Percentiles rank a stretch among this genome's conserved stretches.
These are phyloP conservation scores for Globisporangium canariense DNA, from an alignment of 352 stramenopile species.

Conservation along the genomic window DNA sequence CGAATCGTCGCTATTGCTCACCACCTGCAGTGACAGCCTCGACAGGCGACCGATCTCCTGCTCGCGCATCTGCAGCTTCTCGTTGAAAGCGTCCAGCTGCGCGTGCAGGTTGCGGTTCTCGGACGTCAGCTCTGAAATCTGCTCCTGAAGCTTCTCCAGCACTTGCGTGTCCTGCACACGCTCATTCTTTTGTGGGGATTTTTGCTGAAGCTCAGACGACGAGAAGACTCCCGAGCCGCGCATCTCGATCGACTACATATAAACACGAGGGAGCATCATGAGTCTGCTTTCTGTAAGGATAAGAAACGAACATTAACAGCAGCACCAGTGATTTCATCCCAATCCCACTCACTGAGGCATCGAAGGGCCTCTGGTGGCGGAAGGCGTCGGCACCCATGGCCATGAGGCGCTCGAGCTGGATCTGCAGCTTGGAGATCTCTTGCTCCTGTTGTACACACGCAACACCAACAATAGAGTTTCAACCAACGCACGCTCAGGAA, in stretches of 20 bases:
- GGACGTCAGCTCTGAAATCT: conserved; percentile 37
- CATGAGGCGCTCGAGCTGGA: conserved; percentile 57
- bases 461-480: not conserved
- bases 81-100: conserved; percentile 36
- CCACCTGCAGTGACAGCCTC: conserved; percentile 39
- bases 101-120: conserved; percentile 46
- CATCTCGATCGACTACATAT: conserved; percentile 30
- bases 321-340: not conserved
- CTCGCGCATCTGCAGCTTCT: conserved; percentile 61
- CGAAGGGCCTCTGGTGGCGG: conserved; percentile 13
- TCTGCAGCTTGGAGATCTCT: conserved; percentile 60
- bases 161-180: conserved; percentile 27
- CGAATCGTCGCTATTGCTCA: conserved; percentile 25
- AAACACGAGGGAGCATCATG: not conserved
- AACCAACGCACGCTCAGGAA: not conserved
- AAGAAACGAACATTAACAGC: not conserved
- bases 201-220: conserved; percentile 4
- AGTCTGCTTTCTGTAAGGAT: not conserved
- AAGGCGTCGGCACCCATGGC: conserved; percentile 24
- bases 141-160: conserved; percentile 40
- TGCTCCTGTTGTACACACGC: conserved; percentile 35
- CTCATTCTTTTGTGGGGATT: conserved; percentile 6
- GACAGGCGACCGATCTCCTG: conserved; percentile 64
- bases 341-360: conserved; percentile 7
- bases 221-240: conserved; percentile 19